Evolutionary conservation across 495 filamentous ascomycete species (phyloP).

Genomic region (Lichina pygmaea): DNA sequence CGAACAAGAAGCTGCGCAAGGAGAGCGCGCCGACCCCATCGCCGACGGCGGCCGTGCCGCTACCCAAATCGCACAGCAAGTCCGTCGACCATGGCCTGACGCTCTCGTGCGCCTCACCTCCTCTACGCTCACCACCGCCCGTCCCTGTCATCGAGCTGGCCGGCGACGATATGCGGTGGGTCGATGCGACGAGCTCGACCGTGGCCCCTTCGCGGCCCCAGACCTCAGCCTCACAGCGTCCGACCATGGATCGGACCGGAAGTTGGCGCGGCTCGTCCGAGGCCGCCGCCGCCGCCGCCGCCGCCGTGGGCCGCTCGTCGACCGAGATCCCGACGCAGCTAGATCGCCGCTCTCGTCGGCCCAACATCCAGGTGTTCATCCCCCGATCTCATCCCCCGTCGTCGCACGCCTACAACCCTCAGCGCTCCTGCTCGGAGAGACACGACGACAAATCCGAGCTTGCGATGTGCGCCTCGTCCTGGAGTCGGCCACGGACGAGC

Average conservation of each 20-base stretch:
- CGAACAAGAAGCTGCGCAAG: background rate
- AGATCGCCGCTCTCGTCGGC: background rate
- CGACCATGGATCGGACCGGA: background rate
- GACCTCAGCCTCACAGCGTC: background rate
- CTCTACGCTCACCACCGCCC: background rate
- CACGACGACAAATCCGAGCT: background rate
- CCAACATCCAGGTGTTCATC: background rate
- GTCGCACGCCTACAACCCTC: background rate
- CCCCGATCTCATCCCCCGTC: background rate
- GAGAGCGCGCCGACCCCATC: background rate
- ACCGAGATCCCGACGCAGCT: background rate
- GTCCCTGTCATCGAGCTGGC: background rate
- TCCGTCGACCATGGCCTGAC: background rate
- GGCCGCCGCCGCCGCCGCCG: background rate
- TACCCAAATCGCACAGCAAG: background rate
- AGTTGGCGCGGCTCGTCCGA: background rate
- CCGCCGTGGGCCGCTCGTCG: background rate
- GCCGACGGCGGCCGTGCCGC: background rate
- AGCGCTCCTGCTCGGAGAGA: background rate
- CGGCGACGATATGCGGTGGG: background rate
- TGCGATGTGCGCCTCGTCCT: background rate
- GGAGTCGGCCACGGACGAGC: background rate
- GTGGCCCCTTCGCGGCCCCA: background rate
- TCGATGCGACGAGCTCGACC: background rate
- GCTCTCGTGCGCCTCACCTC: background rate